These are phyloP conservation scores for Wickerhamiella kurtzmanii DNA, from an alignment of 805 yeast genomes.

Conservation along the genomic window DNA sequence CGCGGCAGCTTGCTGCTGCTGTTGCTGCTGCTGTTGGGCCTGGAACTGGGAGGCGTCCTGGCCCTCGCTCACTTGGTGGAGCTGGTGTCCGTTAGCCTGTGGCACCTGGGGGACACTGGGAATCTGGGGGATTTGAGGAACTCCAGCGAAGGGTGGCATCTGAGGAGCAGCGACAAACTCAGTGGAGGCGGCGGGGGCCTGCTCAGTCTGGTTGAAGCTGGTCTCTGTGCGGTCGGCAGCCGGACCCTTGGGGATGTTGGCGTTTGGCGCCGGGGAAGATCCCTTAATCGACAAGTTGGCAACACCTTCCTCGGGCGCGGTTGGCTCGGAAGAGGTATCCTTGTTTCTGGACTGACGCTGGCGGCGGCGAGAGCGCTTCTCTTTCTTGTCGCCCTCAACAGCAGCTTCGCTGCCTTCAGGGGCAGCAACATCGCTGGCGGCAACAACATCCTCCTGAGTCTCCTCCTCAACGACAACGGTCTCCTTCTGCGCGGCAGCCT, in stretches of 20 bases:
- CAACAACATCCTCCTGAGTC: slow-evolving; percentile 1
- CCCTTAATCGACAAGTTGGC: neutral
- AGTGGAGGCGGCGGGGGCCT: slow-evolving; percentile 1
- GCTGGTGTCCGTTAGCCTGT: neutral
- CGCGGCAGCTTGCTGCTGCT: slow-evolving; percentile 5
- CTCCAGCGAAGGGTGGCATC: slow-evolving; percentile 1
- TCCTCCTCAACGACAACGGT: slow-evolving; percentile 1
- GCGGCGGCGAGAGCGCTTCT: neutral
- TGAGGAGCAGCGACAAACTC: slow-evolving; percentile 1
- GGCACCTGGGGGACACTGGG: neutral
- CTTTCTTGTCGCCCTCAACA: slow-evolving; percentile 1
- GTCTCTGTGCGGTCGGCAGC: slow-evolving; percentile 4
- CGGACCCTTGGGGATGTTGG: neutral
- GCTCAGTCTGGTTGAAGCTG: no score
- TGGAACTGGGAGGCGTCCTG: slow-evolving; percentile 6
- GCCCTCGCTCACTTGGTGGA: slow-evolving; percentile 2
- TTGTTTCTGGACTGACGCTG: neutral
- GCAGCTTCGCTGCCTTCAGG: neutral
- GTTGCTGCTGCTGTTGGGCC: slow-evolving; percentile 4
- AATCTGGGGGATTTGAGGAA: neutral
- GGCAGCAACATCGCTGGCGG: neutral
- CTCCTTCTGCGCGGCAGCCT: slow-evolving; percentile 6
- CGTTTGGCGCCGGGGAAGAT: neutral
- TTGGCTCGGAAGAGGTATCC: neutral
- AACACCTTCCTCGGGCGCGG: neutral